Conservation (phyloP, 805 yeast genomes). For the Myxozyma melibiosi region DNA sequence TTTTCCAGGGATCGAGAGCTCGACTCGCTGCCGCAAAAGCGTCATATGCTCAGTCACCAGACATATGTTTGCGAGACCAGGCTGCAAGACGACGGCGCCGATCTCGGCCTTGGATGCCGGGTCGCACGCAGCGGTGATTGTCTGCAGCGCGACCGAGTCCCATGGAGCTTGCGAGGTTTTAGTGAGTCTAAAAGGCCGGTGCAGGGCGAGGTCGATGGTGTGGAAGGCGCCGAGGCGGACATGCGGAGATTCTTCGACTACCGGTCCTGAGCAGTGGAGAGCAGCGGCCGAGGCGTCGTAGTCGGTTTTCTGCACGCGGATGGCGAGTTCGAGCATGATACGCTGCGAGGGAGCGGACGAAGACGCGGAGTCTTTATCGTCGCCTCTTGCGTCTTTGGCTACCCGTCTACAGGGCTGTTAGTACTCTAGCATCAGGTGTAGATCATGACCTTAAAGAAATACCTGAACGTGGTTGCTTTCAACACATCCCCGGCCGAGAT, state of each 20-base stretch:
- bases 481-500: constrained; percentile 76
- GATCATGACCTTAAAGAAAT: constrained; percentile 47
- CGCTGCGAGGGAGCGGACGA: constrained; percentile 49
- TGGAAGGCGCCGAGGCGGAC: constrained; percentile 87
- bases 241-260: constrained; percentile 62
- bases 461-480: constrained; percentile 67
- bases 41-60: constrained; percentile 88
- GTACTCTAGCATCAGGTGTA: constrained; percentile 37
- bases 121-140: constrained; percentile 69
- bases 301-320: constrained; percentile 69
- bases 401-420: constrained; percentile 32
- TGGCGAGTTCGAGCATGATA: constrained; percentile 61
- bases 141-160: constrained; percentile 70
- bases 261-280: constrained; percentile 80
- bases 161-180: constrained; percentile 62
- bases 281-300: constrained; percentile 76
- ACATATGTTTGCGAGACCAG: constrained; percentile 88
- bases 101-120: constrained; percentile 82
- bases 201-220: constrained; percentile 76
- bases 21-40: constrained; percentile 73
- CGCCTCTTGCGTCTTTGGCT: constrained; percentile 13
- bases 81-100: constrained; percentile 91
- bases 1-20: constrained; percentile 82
- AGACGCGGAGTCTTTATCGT: constrained; percentile 33
- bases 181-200: constrained; percentile 65